Percentiles rank a stretch among this genome's conserved stretches.
Evolutionary conservation across 768 basidiomycete species (phyloP).

Genomic region (Clitopilus passeckerianus): DNA sequence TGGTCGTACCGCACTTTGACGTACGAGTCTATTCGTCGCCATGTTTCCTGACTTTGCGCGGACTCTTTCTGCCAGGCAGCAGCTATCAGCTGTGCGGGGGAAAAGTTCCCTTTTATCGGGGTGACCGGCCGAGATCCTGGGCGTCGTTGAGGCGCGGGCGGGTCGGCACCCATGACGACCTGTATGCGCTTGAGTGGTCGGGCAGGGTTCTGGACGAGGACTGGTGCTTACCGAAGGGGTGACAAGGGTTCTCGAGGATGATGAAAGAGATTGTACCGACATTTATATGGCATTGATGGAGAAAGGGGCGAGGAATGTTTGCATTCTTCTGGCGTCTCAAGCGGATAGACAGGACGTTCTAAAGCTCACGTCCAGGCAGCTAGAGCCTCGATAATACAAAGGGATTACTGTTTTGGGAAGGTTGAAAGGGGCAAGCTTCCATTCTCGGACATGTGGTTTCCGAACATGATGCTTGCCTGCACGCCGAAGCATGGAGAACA

Average conservation of each 20-base stretch:
- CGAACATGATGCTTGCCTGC: constrained; percentile 19
- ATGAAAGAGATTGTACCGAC: constrained; percentile 31
- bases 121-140: constrained; percentile 22
- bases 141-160: constrained; percentile 25
- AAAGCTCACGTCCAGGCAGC: constrained; percentile 33
- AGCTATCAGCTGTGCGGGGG: constrained; percentile 61
- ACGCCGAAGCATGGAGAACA: not conserved
- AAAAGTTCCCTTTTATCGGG: constrained; percentile 26
- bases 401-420: constrained; percentile 45
- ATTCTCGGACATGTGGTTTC: constrained; percentile 40
- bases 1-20: constrained; percentile 45
- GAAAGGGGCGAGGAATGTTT: constrained; percentile 33
- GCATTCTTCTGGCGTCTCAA: constrained; percentile 30
- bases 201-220: not conserved
- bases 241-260: constrained; percentile 27
- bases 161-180: constrained; percentile 34
- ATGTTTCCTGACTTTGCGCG: constrained; percentile 51
- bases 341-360: constrained; percentile 26
- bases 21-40: constrained; percentile 47
- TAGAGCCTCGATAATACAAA: constrained; percentile 33
- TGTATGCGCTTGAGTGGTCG: constrained; percentile 14
- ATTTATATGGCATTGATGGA: constrained; percentile 38
- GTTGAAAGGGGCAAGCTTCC: constrained; percentile 38
- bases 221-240: constrained; percentile 12
- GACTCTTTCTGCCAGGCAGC: constrained; percentile 65